Evolutionary conservation across 148 eudicot genomes (phyloP).

Genomic region (Vaccinium corymbosum): DNA sequence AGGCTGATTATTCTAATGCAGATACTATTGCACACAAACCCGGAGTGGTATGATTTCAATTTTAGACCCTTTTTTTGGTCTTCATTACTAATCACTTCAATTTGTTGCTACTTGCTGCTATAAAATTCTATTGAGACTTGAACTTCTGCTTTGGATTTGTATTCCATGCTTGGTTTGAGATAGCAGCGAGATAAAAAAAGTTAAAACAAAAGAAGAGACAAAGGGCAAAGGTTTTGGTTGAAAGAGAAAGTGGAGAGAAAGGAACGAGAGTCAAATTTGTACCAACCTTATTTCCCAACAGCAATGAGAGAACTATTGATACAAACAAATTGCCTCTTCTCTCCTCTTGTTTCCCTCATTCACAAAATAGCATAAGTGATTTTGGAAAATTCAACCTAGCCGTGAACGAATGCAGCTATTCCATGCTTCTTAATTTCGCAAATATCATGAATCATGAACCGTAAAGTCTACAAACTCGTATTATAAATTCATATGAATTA

Average conservation of each 20-base stretch:
- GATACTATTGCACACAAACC: constrained; percentile 96
- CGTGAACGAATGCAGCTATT: not conserved
- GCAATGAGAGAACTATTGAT: not conserved
- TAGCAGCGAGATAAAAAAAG: not conserved
- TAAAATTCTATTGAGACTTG: not conserved
- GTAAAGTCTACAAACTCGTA: not conserved
- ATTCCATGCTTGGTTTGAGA: not conserved
- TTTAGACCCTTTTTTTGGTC: not conserved
- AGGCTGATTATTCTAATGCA: constrained; percentile 56
- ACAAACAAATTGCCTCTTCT: not conserved
- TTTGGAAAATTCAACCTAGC: not conserved
- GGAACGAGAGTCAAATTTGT: not conserved
- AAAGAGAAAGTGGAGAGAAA: constrained; percentile 10
- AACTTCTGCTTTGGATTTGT: not conserved
- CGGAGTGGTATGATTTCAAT: constrained; percentile 69
- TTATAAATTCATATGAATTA: not conserved
- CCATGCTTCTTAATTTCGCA: not conserved
- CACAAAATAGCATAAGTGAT: not conserved
- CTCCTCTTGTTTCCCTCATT: not conserved
- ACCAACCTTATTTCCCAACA: not conserved
- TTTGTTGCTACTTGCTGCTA: not conserved
- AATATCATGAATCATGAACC: not conserved
- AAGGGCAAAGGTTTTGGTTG: not conserved
- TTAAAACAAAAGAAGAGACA: constrained; percentile 1
- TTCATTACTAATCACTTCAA: not conserved